A percentile compares a stretch with the other conserved stretches of the same genome.
Conservation (phyloP, 495 filamentous ascomycete species). For the Aspergillus heteromorphus region DNA sequence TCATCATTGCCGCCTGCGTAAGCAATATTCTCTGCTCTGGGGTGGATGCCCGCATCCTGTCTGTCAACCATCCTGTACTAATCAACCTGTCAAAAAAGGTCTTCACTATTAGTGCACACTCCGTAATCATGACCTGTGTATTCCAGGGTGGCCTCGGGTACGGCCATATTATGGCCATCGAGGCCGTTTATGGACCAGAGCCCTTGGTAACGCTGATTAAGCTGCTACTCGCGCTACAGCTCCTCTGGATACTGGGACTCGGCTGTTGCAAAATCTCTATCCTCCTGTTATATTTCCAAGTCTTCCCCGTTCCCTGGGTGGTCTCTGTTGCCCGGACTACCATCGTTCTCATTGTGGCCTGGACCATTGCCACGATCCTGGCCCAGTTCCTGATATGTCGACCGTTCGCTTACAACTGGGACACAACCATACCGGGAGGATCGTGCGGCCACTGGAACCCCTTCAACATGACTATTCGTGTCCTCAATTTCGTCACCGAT, state of each 20-base stretch:
- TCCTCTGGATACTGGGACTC: conserved; percentile 18
- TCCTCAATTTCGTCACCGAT: conserved; percentile 40
- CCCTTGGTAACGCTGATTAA: conserved; percentile 14
- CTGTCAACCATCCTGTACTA: not conserved
- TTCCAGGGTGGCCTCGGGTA: conserved; percentile 13
- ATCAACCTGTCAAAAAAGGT: conserved; percentile 4
- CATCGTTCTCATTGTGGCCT: conserved; percentile 20
- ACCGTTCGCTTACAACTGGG: conserved; percentile 42
- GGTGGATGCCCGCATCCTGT: not conserved
- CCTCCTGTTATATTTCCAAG: conserved; percentile 27
- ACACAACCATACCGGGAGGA: conserved; percentile 36
- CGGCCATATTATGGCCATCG: conserved; percentile 6
- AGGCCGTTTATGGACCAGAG: conserved; percentile 1
- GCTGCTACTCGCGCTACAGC: conserved; percentile 15
- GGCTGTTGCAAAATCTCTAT: conserved; percentile 30
- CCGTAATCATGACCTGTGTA: conserved; percentile 11
- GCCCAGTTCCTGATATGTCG: conserved; percentile 39
- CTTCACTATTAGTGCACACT: conserved; percentile 12
- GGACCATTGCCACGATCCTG: conserved; percentile 21
- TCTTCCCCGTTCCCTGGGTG: conserved; percentile 23
- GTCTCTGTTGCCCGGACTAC: conserved; percentile 10
- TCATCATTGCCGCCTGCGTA: conserved; percentile 15
- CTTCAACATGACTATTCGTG: conserved; percentile 31
- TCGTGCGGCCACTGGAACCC: conserved; percentile 38
- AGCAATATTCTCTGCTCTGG: not conserved